Percentiles rank a stretch among this genome's conserved stretches.
Conservation (phyloP, 768 basidiomycete species). For the Solioccasus polychromus region DNA sequence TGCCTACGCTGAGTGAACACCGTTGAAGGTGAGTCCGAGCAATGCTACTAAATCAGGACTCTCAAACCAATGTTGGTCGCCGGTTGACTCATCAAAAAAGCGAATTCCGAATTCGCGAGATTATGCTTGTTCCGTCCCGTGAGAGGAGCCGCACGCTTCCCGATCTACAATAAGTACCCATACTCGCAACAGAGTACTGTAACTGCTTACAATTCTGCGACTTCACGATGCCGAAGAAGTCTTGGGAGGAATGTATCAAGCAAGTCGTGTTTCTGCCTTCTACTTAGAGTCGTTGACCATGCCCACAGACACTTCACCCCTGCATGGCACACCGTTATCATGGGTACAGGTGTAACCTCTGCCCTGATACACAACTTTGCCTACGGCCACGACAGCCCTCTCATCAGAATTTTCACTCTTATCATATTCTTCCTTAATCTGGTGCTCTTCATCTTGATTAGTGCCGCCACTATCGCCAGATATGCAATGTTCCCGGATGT, state of each 20-base stretch:
- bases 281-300: not conserved
- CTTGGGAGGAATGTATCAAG: slow-evolving; percentile 38
- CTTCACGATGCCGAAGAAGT: slow-evolving; percentile 25
- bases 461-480: slow-evolving; percentile 34
- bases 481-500: slow-evolving; percentile 40
- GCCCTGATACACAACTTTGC: slow-evolving; percentile 42
- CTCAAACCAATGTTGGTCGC: too few relatives aligned
- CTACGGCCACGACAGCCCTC: slow-evolving; percentile 35
- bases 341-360: slow-evolving; percentile 45
- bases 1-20: too few relatives aligned
- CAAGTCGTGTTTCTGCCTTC: slow-evolving; percentile 4
- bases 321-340: slow-evolving; percentile 46
- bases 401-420: slow-evolving; percentile 35
- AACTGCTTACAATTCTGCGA: too few relatives aligned
- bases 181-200: too few relatives aligned
- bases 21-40: too few relatives aligned
- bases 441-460: slow-evolving; percentile 37
- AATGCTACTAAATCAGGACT: too few relatives aligned
- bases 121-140: not conserved
- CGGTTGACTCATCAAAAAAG: too few relatives aligned
- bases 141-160: too few relatives aligned
- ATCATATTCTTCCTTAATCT: slow-evolving; percentile 41
- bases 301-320: slow-evolving; percentile 42
- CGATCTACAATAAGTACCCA: too few relatives aligned
- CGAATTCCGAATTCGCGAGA: slow-evolving; percentile 10